Evolutionary conservation across 805 yeast species (phyloP).

Genomic region (Pichia heedii): DNA sequence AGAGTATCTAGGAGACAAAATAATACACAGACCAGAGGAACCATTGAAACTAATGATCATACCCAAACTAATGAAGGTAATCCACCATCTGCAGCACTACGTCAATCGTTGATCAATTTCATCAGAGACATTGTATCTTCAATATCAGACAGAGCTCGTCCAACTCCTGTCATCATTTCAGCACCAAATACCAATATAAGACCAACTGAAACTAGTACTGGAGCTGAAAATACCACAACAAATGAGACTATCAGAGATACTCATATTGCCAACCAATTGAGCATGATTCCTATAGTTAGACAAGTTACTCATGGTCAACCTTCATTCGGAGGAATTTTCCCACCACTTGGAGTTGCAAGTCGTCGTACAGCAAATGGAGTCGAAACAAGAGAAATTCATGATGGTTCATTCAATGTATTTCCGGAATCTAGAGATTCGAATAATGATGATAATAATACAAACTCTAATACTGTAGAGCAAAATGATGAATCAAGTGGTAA

Average conservation of each 20-base stretch:
- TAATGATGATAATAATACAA: not conserved
- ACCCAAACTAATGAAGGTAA: not conserved
- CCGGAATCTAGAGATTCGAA: not conserved
- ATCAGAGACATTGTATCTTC: conserved; percentile 8
- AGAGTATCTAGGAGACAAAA: not conserved
- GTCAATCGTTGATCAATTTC: conserved; percentile 4
- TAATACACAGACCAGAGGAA: not conserved
- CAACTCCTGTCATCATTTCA: not conserved
- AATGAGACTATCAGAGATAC: not conserved
- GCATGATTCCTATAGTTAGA: conserved; percentile 4
- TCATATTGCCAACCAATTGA: conserved; percentile 2
- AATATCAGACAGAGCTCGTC: conserved; percentile 5
- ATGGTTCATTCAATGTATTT: not conserved
- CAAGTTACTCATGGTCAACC: conserved; percentile 11
- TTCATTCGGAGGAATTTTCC: conserved; percentile 23
- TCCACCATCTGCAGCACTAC: not conserved
- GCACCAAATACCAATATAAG: not conserved
- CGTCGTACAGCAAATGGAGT: conserved; percentile 39
- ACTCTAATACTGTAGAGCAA: not conserved
- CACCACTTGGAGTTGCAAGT: conserved; percentile 38
- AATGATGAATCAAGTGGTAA: not conserved
- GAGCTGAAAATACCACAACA: not conserved
- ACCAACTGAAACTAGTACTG: no score
- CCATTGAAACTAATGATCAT: not conserved
- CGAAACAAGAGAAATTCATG: conserved; percentile 22